Base-by-base conservation (phyloP, 108 stramenopile genomes). In the Nitzschia inconspicua region DNA sequence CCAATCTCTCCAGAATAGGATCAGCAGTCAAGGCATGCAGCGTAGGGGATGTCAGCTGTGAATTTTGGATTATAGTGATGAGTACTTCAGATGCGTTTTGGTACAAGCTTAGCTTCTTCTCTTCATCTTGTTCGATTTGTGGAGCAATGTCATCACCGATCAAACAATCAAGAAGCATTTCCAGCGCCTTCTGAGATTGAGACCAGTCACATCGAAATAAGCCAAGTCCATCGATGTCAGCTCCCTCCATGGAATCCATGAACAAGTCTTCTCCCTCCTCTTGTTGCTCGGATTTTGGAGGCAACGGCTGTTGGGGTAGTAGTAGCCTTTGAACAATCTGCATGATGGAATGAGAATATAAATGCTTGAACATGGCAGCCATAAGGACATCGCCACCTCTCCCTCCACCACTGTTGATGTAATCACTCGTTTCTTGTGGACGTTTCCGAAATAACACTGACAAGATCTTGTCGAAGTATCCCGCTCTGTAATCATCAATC, bases 401-500 rank as follows among this genome's bases (percentile, higher is more conserved):
- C 25, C 68, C 78, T 13, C 78, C 75, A 22, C 66, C 66, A 20
- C 55, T 35, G 59, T 94, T 88, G 43, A 94, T 68, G 62, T 86
- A 94, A 19, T 69, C 59, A 29, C 65, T 66, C 50, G 91, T 66
- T 20, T 73, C 65, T 31, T 72, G 56, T 6, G 87, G 78, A 41
- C 85, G 65, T 31, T 71, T 85, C 31, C 82, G 70, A 57, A 88
- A 95, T 18, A 95, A 71, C 7, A 91, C 67, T 4, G 79, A 72
- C 56, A 91, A 60, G 22, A 94, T 66, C 69, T 95, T 98, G 54
- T 98, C 97, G 63, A 98, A 86, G 75, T 98, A 98, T 31, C 97
- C 97, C 13, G 95, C 93, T 19, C 92, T 77, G 48, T 94, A 86
- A 58, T 93, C 87, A 68, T 97, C 96, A 9, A 91, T 58, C 39